Evolutionary conservation across 768 basidiomycete species (phyloP).

Genomic region (Trametes villosa): DNA sequence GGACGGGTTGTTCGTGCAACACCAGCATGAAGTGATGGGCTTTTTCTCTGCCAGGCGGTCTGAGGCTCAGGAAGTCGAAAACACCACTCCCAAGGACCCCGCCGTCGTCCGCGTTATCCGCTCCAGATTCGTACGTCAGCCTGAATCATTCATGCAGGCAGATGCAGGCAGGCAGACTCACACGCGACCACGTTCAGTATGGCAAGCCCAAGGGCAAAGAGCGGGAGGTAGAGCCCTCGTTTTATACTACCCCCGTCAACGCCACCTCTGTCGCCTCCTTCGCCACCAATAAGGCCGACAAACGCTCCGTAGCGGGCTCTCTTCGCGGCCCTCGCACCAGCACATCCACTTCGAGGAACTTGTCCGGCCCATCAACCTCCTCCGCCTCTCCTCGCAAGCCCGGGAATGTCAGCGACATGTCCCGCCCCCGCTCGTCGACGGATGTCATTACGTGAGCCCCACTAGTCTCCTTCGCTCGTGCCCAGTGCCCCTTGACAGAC

Average conservation of each 20-base stretch:
- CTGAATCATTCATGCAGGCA: constrained; percentile 6
- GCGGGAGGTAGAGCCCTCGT: constrained; percentile 30
- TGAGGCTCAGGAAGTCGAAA: constrained; percentile 36
- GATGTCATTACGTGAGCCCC: constrained; percentile 40
- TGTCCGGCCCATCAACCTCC: constrained; percentile 19
- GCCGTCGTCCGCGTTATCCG: constrained; percentile 40
- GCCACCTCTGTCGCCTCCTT: constrained; percentile 21
- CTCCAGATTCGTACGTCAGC: constrained; percentile 42
- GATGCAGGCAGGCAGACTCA: constrained; percentile 9
- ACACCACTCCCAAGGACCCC: constrained; percentile 18
- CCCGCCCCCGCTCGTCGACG: constrained; percentile 29
- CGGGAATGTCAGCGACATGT: constrained; percentile 21
- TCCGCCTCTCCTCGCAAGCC: constrained; percentile 18
- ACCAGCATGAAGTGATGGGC: constrained; percentile 42
- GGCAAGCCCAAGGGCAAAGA: constrained; percentile 38
- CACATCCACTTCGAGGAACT: constrained; percentile 25
- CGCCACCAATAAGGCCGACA: constrained; percentile 26
- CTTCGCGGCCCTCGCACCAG: constrained; percentile 17
- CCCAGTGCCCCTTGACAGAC: no score
- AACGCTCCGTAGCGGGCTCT: constrained; percentile 27
- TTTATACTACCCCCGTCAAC: constrained; percentile 23
- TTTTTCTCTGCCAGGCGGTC: constrained; percentile 46
- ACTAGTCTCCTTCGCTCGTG: constrained; percentile 18
- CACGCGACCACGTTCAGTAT: constrained; percentile 30
- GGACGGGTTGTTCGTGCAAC: constrained; percentile 6